Conservation (phyloP, 768 basidiomycete species). For the Suillus discolor region DNA sequence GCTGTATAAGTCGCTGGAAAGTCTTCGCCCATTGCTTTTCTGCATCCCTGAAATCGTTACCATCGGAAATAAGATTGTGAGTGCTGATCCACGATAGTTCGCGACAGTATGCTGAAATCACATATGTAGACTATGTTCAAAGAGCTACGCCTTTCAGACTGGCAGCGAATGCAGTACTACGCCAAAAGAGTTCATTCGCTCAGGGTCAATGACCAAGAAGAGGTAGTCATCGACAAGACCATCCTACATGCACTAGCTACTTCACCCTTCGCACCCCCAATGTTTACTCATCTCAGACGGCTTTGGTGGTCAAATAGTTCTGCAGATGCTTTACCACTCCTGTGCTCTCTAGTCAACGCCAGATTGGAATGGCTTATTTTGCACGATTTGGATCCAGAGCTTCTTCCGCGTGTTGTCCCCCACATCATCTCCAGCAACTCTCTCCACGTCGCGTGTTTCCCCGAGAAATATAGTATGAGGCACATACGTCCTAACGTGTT, state of each 20-base stretch:
- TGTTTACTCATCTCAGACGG: constrained; percentile 7
- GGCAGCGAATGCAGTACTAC: constrained; percentile 5
- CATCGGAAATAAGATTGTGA: not conserved
- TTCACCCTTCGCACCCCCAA: not conserved
- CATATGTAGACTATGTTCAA: not conserved
- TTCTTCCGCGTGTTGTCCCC: not conserved
- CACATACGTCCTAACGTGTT: constrained; percentile 3
- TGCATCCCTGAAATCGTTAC: not conserved
- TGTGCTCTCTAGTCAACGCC: not conserved
- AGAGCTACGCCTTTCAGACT: constrained; percentile 1
- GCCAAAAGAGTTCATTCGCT: constrained; percentile 5
- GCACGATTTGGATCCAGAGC: not conserved
- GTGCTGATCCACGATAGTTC: not conserved
- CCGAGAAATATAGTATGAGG: constrained; percentile 2
- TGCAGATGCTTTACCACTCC: constrained; percentile 5
- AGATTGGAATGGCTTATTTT: constrained; percentile 3
- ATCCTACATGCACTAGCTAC: not conserved
- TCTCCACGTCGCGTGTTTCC: not conserved
- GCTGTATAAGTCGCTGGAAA: constrained; percentile 6
- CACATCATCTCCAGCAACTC: not conserved
- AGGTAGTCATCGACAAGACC: not conserved
- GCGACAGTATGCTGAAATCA: not conserved
- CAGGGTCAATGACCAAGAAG: constrained; percentile 2
- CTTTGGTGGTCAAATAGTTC: constrained; percentile 6
- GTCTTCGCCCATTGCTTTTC: not conserved